Evolutionary conservation across 2,329 filamentous ascomycete species (phyloP), one percentile per base, ranked within the genome.

Genomic region (Microsporum canis): DNA sequence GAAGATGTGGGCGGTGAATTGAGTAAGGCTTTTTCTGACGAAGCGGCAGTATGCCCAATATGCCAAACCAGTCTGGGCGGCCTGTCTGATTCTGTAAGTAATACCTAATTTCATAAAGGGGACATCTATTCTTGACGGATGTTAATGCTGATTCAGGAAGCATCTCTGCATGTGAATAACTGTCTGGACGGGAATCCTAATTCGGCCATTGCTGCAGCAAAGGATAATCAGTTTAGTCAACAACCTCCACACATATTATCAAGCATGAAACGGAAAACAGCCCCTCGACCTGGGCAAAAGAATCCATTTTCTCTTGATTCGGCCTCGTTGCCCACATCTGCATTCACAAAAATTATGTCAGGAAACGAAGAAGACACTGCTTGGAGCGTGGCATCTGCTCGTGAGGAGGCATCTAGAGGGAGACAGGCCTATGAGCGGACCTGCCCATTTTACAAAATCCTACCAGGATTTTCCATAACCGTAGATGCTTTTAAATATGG

Each of bases 361-460:
- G 85, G 85, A 4, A 91, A 96, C 68, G 89, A 88, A 3, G 94
- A 99, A 76, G 88, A 95, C 71, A 81, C 85, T 1, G 94, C 94
- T 0, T 99, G 94, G 94, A 86, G 88, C 0, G 84, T 83, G 39
- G 94, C 94, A 10, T 91, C 92, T 0, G 88, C 89, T 0, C 81
- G 88, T 0, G 91, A 96, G 71, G 77, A 83, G 33, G 83, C 88
- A 0, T 86, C 91, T 1, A 83, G 89, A 45, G 92, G 94, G 27
- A 94, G 90, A 70, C 89, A 88, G 17, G 87, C 91, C 0, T 94
- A 92, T 68, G 83, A 92, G 69, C 84, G 94, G 57, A 96, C 90
- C 0, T 99, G 94, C 70, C 94, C 94, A 0, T 99, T 99, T 69
- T 99, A 99, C 78, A 99, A 99, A 74, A 96, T 97, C 65, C 86